Evolutionary conservation across 768 basidiomycete species (phyloP).

Genomic region (Scleroderma citrinum): DNA sequence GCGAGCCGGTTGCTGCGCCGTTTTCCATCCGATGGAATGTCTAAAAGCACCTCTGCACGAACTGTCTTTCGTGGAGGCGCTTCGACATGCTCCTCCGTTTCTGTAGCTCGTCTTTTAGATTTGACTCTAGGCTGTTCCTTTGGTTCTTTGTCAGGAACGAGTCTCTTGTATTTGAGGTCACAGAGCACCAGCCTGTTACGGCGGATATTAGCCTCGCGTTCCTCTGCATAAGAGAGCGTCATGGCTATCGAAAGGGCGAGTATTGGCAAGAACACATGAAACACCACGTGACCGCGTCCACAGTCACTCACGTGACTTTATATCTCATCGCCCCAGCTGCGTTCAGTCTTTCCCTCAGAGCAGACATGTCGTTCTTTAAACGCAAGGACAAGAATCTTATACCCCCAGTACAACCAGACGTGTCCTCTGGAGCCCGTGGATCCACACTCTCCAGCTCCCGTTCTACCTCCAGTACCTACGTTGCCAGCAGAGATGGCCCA

Average conservation of each 20-base stretch:
- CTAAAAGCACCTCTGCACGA: constrained; percentile 25
- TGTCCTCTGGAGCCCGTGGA: constrained; percentile 19
- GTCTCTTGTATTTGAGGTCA: constrained; percentile 33
- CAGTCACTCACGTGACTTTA: neutral
- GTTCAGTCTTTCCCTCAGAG: neutral
- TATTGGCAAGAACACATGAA: neutral
- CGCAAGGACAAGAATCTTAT: constrained; percentile 61
- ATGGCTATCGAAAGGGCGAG: neutral
- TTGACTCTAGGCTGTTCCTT: constrained; percentile 30
- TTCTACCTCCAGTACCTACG: constrained; percentile 57
- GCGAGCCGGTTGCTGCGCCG: constrained; percentile 67
- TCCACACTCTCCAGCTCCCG: constrained; percentile 37
- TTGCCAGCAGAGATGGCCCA: constrained; percentile 58
- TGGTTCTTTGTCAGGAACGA: constrained; percentile 42
- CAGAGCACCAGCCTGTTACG: constrained; percentile 42
- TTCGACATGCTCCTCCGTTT: constrained; percentile 14
- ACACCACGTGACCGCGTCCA: neutral
- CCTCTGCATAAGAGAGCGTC: constrained; percentile 24
- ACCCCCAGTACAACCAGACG: constrained; percentile 51
- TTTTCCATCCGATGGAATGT: constrained; percentile 20
- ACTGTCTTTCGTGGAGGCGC: constrained; percentile 24
- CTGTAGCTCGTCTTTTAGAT: constrained; percentile 38
- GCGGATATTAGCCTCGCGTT: constrained; percentile 32
- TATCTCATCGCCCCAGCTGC: neutral
- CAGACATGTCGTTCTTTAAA: constrained; percentile 41